A percentile compares a stretch with the other conserved stretches of the same genome.
These are phyloP conservation scores for Dictyostelium brefeldianum DNA, from an alignment of 78 protist genomes.

Conservation along the genomic window DNA sequence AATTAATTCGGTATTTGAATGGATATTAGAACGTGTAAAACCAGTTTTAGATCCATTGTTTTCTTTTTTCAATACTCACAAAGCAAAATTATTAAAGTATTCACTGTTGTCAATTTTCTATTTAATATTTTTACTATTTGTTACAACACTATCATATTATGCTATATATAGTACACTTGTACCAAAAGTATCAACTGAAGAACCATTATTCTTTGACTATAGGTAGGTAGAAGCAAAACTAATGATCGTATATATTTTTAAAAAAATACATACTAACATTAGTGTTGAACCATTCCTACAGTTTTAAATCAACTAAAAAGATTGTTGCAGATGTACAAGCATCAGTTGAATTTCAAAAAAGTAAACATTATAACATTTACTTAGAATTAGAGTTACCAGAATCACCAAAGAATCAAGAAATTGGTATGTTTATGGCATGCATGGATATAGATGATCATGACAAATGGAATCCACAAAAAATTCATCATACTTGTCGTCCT, in stretches of 20 bases:
- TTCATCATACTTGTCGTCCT: slow-evolving; percentile 52
- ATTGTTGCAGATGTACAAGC: slow-evolving; percentile 44
- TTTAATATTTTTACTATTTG: not conserved
- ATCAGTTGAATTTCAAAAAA: slow-evolving; percentile 57
- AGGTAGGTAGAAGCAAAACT: slow-evolving; percentile 11
- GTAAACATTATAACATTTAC: slow-evolving; percentile 46
- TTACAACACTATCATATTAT: slow-evolving; percentile 1
- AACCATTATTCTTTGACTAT: slow-evolving; percentile 61
- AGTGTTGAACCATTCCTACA: no score
- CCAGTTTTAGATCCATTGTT: slow-evolving; percentile 51
- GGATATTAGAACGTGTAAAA: slow-evolving; percentile 17
- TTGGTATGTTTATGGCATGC: slow-evolving; percentile 78
- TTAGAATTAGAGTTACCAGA: slow-evolving; percentile 68
- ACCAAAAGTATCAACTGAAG: slow-evolving; percentile 59
- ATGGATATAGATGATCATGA: slow-evolving; percentile 59
- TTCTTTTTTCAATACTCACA: not conserved
- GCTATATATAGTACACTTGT: slow-evolving; percentile 32
- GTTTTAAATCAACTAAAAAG: not conserved
- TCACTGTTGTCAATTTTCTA: slow-evolving; percentile 39
- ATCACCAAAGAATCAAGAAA: slow-evolving; percentile 66
- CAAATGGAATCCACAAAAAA: slow-evolving; percentile 65
- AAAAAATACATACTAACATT: not conserved
- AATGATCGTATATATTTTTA: not conserved
- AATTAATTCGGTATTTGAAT: slow-evolving; percentile 46
- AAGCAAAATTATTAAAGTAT: slow-evolving; percentile 31